Base-by-base conservation (phyloP, 2,329 filamentous ascomycete species). In the Curvularia spicifera region DNA sequence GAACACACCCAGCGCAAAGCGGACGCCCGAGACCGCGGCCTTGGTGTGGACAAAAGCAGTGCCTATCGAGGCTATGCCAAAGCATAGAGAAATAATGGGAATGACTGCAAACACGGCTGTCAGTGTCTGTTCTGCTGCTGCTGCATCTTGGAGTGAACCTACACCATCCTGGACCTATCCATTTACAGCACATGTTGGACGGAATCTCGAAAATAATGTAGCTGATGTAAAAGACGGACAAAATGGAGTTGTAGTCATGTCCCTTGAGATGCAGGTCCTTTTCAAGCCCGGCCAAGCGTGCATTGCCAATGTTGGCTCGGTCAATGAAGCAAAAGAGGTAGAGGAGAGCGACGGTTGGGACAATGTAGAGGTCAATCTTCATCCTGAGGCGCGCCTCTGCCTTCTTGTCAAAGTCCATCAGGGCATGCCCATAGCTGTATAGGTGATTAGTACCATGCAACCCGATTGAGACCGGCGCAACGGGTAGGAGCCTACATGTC, bases 321-420 rank as follows among this genome's bases (percentile, higher is more conserved):
- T 91, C 89, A 62, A 91, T 90, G 75, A 90, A 91, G 76, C 88
- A 90, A 68, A 91, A 90, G 0, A 91, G 81, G 66, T 91, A 91
- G 3, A 91, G 77, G 0, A 90, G 56, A 0, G 87, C 78, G 0
- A 90, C 87, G 0, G 86, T 89, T 0, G 89, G 89, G 0, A 91
- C 79, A 44, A 90, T 84, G 65, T 80, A 84, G 5, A 89, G 65
- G 66, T 91, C 89, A 47, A 91, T 86, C 72, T 91, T 91, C 67
- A 78, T 76, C 7, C 87, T 80, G 24, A 91, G 78, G 51, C 79
- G 82, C 7, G 80, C 73, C 69, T 90, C 89, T 2, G 84, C 85
- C 28, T 75, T 79, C 3, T 79, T 76, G 63, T 89, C 86, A 63
- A 87, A 85, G 0, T 70, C 51, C 22, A 74, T 57, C 5, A 75